A percentile compares a stretch with the other conserved stretches of the same genome.
These are phyloP conservation scores for Secale cereale DNA, from an alignment of 176 grass and related monocot genomes.

Conservation along the genomic window DNA sequence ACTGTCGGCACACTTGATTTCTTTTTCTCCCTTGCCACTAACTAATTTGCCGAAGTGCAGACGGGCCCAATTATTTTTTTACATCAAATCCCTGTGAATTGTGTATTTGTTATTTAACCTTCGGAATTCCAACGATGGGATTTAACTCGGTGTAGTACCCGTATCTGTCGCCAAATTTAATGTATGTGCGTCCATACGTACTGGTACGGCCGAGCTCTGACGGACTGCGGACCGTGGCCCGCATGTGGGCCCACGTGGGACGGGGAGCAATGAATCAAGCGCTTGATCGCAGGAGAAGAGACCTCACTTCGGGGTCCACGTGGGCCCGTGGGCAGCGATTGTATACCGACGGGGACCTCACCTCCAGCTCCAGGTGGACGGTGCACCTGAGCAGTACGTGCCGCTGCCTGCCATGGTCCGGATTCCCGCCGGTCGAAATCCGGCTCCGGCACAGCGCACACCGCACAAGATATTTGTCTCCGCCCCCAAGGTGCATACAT, in stretches of 20 bases:
- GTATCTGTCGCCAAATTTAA: neutral
- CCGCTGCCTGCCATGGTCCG: neutral
- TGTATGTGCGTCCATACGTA: neutral
- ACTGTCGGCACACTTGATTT: neutral
- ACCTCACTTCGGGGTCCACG: neutral
- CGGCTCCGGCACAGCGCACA: neutral
- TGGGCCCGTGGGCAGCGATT: conserved; percentile 1
- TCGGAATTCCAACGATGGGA: too few species aligned
- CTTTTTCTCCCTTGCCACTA: too few species aligned
- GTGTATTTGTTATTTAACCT: too few species aligned
- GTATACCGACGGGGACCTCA: neutral
- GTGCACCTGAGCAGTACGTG: conserved; percentile 22
- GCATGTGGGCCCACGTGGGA: neutral
- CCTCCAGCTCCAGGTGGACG: conserved; percentile 14
- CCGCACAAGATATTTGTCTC: conserved; percentile 5
- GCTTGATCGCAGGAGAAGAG: neutral
- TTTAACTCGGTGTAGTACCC: neutral
- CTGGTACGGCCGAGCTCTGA: neutral
- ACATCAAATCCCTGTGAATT: neutral
- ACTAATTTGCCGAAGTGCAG: neutral
- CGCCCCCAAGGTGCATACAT: neutral
- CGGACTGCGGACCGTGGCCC: neutral
- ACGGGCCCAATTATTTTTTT: too few species aligned
- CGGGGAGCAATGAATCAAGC: neutral
- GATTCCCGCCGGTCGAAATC: neutral